These are phyloP conservation scores for Cnidoscolus chayamansa DNA, from an alignment of 441 rosid genomes.

Conservation along the genomic window DNA sequence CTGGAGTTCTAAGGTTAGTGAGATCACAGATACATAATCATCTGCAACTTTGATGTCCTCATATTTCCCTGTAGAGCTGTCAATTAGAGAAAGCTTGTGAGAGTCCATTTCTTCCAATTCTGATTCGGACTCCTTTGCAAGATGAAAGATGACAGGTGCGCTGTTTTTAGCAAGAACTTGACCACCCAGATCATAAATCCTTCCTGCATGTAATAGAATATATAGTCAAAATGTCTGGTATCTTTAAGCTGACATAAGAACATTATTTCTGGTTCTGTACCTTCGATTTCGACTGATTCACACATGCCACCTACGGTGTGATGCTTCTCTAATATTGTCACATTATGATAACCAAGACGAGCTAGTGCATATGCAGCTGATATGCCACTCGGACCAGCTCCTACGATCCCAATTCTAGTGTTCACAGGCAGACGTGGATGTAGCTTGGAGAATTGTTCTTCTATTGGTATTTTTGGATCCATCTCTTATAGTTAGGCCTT, in stretches of 20 bases:
- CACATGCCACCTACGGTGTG: slow-evolving; percentile 68
- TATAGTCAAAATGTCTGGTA: background rate
- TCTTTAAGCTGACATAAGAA: background rate
- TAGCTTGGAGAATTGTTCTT: slow-evolving; percentile 57
- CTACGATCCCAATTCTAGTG: slow-evolving; percentile 57
- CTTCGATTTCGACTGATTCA: slow-evolving; percentile 69
- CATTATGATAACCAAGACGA: slow-evolving; percentile 53
- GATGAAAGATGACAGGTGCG: slow-evolving; percentile 57
- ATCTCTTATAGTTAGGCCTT: slow-evolving; percentile 28
- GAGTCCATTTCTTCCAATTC: slow-evolving; percentile 66
- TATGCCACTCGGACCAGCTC: slow-evolving; percentile 70
- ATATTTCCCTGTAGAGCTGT: slow-evolving; percentile 46
- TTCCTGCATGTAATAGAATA: slow-evolving; percentile 36
- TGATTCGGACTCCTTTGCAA: slow-evolving; percentile 53
- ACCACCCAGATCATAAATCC: slow-evolving; percentile 65
- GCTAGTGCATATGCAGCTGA: slow-evolving; percentile 62
- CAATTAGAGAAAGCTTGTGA: slow-evolving; percentile 61
- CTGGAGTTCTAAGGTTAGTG: slow-evolving; percentile 63
- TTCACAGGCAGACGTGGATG: slow-evolving; percentile 57
- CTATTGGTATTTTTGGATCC: slow-evolving; percentile 44
- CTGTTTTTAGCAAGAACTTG: slow-evolving; percentile 76
- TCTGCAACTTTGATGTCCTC: slow-evolving; percentile 56
- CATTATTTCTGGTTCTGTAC: slow-evolving; percentile 26
- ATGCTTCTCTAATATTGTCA: slow-evolving; percentile 60
- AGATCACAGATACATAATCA: slow-evolving; percentile 59